phyloP scores from a whole-genome alignment of 768 basidiomycete species.

The Crucibulum laeve region DNA sequence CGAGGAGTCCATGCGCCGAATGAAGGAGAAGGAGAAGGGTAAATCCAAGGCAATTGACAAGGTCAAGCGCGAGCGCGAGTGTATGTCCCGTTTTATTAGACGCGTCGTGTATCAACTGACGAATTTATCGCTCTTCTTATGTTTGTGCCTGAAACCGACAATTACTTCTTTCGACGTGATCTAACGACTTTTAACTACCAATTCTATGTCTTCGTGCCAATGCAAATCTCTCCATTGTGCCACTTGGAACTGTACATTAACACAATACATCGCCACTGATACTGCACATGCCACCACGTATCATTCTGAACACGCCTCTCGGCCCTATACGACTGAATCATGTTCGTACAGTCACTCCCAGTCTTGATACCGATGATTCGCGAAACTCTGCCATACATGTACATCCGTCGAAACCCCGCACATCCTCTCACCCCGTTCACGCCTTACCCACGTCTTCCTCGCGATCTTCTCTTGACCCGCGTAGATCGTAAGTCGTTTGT shows the following conservation, averaged over 20 bases:
- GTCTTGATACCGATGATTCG: conserved; percentile 47
- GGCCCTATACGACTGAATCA: too few relatives aligned
- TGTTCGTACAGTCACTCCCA: conserved; percentile 38
- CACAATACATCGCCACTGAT: too few relatives aligned
- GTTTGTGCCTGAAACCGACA: neutral
- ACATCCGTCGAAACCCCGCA: conserved; percentile 38
- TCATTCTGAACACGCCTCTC: too few relatives aligned
- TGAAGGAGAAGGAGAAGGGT: conserved; percentile 74
- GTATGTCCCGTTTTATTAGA: conserved; percentile 44
- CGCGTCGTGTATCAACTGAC: conserved; percentile 16
- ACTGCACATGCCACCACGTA: too few relatives aligned
- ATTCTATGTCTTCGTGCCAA: too few relatives aligned
- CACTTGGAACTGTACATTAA: too few relatives aligned
- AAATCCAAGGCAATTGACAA: conserved; percentile 70
- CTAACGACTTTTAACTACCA: too few relatives aligned
- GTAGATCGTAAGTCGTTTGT: conserved; percentile 45
- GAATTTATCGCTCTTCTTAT: conserved; percentile 1
- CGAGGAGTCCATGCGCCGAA: conserved; percentile 70
- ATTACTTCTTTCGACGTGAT: too few relatives aligned
- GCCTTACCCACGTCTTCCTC: conserved; percentile 44
- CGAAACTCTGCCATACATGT: conserved; percentile 26
- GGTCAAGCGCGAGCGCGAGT: conserved; percentile 69
- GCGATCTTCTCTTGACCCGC: conserved; percentile 57
- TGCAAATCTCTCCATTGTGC: too few relatives aligned
- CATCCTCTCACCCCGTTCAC: conserved; percentile 38